Conservation (phyloP, 2,329 filamentous ascomycete genomes). For the Clonostachys byssicola region DNA sequence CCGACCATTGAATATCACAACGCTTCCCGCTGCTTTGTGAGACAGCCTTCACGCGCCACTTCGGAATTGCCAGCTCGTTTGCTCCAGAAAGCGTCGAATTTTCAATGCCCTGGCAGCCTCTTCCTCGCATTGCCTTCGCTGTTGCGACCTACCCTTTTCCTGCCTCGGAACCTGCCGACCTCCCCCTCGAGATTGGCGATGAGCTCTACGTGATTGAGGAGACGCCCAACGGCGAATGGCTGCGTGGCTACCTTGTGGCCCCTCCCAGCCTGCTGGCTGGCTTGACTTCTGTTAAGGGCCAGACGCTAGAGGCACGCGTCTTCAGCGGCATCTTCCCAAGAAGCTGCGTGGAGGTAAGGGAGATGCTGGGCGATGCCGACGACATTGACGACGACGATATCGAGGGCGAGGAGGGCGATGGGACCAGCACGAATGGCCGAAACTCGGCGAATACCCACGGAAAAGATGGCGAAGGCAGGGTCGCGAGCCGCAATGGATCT, state of each 20-base stretch:
- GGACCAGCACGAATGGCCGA: constrained; percentile 12
- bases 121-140: constrained; percentile 96
- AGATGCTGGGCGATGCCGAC: constrained; percentile 77
- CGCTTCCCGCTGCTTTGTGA: no score
- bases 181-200: constrained; percentile 95
- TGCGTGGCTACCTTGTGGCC: constrained; percentile 90
- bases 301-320: constrained; percentile 90
- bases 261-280: constrained; percentile 90
- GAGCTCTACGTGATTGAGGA: constrained; percentile 99
- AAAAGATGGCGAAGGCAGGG: constrained; percentile 35
- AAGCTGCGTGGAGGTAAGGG: constrained; percentile 90
- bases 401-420: constrained; percentile 8
- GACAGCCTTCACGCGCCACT: no score
- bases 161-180: constrained; percentile 80
- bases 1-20: no score
- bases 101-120: constrained; percentile 91
- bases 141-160: constrained; percentile 94
- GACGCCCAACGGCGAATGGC: constrained; percentile 87
- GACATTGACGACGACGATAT: constrained; percentile 39
- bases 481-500: constrained; percentile 18
- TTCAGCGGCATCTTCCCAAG: constrained; percentile 98
- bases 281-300: constrained; percentile 83
- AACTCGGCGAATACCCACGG: constrained; percentile 42
- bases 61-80: no score
- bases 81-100: background rate